Percentiles rank a stretch among this genome's conserved stretches.
Conservation (phyloP, 2,329 filamentous ascomycete species). For the Phaeosphaeriaceae sp. region DNA sequence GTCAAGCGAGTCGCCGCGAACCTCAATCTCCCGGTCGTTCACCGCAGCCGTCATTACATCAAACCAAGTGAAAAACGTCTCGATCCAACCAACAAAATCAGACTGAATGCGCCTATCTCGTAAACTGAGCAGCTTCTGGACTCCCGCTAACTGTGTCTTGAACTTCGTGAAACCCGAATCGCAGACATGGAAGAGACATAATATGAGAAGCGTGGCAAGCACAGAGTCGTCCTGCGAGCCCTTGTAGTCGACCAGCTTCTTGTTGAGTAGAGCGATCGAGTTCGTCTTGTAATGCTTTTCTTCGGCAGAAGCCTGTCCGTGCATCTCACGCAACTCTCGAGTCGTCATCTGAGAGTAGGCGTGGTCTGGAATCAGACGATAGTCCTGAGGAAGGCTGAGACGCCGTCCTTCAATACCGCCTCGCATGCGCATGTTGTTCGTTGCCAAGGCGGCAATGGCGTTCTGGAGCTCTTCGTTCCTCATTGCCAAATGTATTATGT, state of each 20-base stretch:
- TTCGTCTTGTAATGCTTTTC: conserved; percentile 86
- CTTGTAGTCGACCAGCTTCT: conserved; percentile 77
- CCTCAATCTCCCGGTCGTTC: conserved; percentile 87
- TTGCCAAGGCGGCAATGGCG: conserved; percentile 86
- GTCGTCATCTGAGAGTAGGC: conserved; percentile 47
- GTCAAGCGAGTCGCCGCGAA: conserved; percentile 68
- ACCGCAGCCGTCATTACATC: conserved; percentile 91
- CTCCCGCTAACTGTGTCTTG: conserved; percentile 89
- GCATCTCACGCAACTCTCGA: conserved; percentile 48
- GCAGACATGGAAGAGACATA: conserved; percentile 92
- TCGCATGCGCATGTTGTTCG: conserved; percentile 90
- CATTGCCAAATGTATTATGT: conserved; percentile 79
- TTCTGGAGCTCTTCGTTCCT: conserved; percentile 86
- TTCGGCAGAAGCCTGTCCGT: conserved; percentile 69
- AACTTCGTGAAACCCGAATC: conserved; percentile 94
- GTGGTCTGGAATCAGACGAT: conserved; percentile 44
- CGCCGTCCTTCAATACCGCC: conserved; percentile 63
- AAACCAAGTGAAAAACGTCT: conserved; percentile 91
- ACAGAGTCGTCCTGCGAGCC: conserved; percentile 85
- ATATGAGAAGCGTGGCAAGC: conserved; percentile 82
- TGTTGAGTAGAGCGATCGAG: conserved; percentile 83
- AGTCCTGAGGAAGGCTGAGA: conserved; percentile 39
- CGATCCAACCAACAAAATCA: conserved; percentile 84
- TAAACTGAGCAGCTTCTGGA: conserved; percentile 86
- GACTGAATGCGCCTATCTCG: conserved; percentile 67